phyloP scores from a whole-genome alignment of 2,329 filamentous ascomycete species.

The Fusarium sp. region DNA sequence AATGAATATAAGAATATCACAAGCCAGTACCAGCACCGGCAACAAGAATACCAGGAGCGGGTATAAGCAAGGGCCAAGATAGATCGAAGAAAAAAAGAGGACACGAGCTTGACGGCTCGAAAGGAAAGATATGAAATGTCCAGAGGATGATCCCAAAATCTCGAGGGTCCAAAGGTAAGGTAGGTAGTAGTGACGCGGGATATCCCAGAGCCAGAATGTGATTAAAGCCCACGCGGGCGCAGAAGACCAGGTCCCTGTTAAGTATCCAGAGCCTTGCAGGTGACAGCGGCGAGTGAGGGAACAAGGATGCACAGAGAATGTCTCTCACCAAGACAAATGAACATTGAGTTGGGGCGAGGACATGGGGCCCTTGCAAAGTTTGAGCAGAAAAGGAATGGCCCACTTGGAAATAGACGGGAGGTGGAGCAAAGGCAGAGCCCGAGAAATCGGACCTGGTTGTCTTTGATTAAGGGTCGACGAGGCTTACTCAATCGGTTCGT shows the following conservation, averaged over 20 bases:
- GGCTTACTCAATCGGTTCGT: constrained; percentile 43
- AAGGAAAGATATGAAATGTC: constrained; percentile 36
- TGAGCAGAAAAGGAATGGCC: constrained; percentile 36
- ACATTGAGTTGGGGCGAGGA: constrained; percentile 31
- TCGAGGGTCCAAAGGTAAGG: constrained; percentile 39
- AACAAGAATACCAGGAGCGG: constrained; percentile 32
- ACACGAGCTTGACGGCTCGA: constrained; percentile 18
- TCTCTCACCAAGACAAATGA: constrained; percentile 27
- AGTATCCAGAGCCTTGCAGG: constrained; percentile 47
- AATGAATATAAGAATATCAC: constrained; percentile 28
- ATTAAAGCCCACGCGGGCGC: constrained; percentile 41
- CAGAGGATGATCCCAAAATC: constrained; percentile 29
- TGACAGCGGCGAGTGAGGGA: constrained; percentile 39
- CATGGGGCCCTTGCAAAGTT: constrained; percentile 38
- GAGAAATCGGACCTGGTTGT: constrained; percentile 47
- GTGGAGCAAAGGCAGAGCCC: constrained; percentile 46
- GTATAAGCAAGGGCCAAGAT: constrained; percentile 37
- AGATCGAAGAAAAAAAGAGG: constrained; percentile 27
- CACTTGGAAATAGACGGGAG: constrained; percentile 42
- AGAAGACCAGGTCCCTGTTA: constrained; percentile 43
- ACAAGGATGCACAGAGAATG: constrained; percentile 28
- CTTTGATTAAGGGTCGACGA: constrained; percentile 51
- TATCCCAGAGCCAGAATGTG: constrained; percentile 39
- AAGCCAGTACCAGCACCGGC: constrained; percentile 45
- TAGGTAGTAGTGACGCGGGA: constrained; percentile 38